Percentiles rank a stretch among this genome's conserved stretches.
These are phyloP conservation scores for Thermomucor indicae-seudaticae DNA, from an alignment of 371 early-diverging fungal genomes.

Conservation along the genomic window DNA sequence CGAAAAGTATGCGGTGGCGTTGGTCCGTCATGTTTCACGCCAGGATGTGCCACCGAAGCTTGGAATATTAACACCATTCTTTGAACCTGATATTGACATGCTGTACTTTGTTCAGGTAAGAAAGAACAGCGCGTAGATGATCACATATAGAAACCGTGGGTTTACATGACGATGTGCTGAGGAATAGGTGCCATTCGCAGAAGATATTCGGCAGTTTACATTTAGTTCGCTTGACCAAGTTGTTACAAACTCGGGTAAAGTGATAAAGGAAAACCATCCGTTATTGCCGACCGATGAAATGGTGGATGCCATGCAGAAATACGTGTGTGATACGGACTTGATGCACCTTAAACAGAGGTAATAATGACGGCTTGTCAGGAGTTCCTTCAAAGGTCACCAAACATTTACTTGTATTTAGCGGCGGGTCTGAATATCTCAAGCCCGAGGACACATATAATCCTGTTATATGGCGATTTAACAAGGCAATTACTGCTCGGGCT, in stretches of 20 bases:
- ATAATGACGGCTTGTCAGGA: constrained; percentile 4
- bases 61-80: constrained; percentile 57
- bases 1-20: constrained; percentile 43
- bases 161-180: not conserved
- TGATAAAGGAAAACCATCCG: constrained; percentile 32
- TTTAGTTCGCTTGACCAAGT: constrained; percentile 52
- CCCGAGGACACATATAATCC: constrained; percentile 60
- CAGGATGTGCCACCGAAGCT: constrained; percentile 57
- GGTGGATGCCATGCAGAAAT: constrained; percentile 38
- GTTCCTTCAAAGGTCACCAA: too few relatives aligned
- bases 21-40: constrained; percentile 61
- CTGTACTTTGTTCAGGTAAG: constrained; percentile 59
- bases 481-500: constrained; percentile 54
- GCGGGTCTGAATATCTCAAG: constrained; percentile 25
- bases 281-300: constrained; percentile 48
- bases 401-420: too few relatives aligned
- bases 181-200: constrained; percentile 62
- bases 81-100: constrained; percentile 37
- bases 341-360: not conserved
- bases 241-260: constrained; percentile 33
- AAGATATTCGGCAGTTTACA: constrained; percentile 56
- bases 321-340: constrained; percentile 12
- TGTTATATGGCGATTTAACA: constrained; percentile 47
- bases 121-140: not conserved
- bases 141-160: too few relatives aligned